phyloP scores from a whole-genome alignment of 73 alveolate genomes.

The Paramecium bursaria region DNA sequence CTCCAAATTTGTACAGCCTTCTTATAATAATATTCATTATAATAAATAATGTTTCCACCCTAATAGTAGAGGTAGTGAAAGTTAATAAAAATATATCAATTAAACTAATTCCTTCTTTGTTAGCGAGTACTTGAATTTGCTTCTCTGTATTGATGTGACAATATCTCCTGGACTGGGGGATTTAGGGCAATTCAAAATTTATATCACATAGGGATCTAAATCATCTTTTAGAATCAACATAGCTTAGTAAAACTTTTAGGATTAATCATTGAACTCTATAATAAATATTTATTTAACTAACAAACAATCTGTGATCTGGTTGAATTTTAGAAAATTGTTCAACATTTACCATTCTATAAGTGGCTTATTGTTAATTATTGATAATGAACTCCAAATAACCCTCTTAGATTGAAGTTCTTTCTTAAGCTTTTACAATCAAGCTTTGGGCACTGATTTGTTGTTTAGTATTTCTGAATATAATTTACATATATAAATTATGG shows the following conservation, averaged over 20 bases:
- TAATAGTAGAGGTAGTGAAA: not conserved
- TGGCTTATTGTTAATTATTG: too few relatives aligned
- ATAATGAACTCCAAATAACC: too few relatives aligned
- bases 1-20: not conserved
- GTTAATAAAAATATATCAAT: too few relatives aligned
- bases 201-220: not conserved
- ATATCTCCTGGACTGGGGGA: not conserved
- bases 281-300: too few relatives aligned
- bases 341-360: not conserved
- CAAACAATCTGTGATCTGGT: not conserved
- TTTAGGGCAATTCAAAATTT: not conserved
- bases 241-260: too few relatives aligned
- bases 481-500: conserved; percentile 50
- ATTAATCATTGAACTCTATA: not conserved
- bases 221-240: not conserved
- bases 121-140: too few relatives aligned
- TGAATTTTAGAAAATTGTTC: not conserved
- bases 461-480: too few relatives aligned
- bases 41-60: not conserved
- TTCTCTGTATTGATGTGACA: not conserved
- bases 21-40: too few relatives aligned
- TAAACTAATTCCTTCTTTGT: not conserved
- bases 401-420: not conserved
- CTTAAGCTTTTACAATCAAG: not conserved
- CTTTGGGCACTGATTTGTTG: not conserved